phyloP scores from a whole-genome alignment of 2,329 filamentous ascomycete species.

The Rasamsonia emersonii region DNA sequence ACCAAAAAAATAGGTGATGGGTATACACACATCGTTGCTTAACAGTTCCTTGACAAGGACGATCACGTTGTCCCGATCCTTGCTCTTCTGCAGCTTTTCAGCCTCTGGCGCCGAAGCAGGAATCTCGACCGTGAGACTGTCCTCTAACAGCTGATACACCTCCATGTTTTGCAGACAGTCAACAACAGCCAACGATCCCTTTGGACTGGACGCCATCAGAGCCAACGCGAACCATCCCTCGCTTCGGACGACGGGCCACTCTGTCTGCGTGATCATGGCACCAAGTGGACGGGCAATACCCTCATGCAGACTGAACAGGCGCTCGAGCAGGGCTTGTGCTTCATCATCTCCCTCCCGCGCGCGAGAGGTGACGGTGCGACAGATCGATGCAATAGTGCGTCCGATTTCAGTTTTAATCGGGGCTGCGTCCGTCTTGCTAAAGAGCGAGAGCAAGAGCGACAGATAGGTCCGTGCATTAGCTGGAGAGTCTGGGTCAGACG shows the following conservation, averaged over 20 bases:
- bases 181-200: constrained; percentile 24
- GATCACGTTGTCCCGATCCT: constrained; percentile 34
- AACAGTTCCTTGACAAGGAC: constrained; percentile 32
- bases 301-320: constrained; percentile 27
- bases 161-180: constrained; percentile 28
- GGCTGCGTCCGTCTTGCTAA: constrained; percentile 33
- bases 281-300: constrained; percentile 31
- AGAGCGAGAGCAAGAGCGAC: constrained; percentile 33
- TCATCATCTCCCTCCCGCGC: constrained; percentile 12
- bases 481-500: constrained; percentile 20
- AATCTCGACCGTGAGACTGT: constrained; percentile 17
- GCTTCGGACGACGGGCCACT: constrained; percentile 40
- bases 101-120: constrained; percentile 13
- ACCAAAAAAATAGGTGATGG: constrained; percentile 1
- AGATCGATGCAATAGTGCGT: constrained; percentile 37
- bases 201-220: constrained; percentile 32
- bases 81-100: constrained; percentile 19
- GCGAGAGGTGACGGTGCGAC: constrained; percentile 29
- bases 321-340: constrained; percentile 18
- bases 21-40: constrained; percentile 28
- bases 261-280: constrained; percentile 37
- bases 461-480: constrained; percentile 28
- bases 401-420: constrained; percentile 41
- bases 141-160: constrained; percentile 24
- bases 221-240: constrained; percentile 44